Evolutionary conservation across 192 early-diverging fungal genomes (phyloP), one percentile per base, ranked within the genome.

Genomic region (Gryganskiella cystojenkinii): DNA sequence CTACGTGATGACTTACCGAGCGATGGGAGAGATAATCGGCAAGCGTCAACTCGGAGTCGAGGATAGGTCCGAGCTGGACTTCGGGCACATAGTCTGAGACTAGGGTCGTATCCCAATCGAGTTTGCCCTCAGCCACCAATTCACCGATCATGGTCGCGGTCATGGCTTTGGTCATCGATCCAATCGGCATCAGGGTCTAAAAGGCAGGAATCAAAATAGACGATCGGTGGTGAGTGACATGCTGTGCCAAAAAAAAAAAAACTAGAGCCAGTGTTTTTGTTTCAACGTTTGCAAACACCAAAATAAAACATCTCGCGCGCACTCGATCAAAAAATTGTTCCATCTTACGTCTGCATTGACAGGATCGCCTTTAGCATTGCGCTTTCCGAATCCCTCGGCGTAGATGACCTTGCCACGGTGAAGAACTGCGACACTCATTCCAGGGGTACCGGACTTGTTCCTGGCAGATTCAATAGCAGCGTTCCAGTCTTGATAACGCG

Each of bases 131-230:
- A 0, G 54, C 65, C 15, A 67, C 65, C 45, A 67, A 51, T 33
- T 67, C 55, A 17, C 54, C 55, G 25, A 67, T 25, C 0, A 53
- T 30, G 6, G 65, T 49, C 28, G 65, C 65, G 2, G 65, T 67
- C 19, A 67, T 56, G 10, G 65, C 33, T 4, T 67, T 67, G 8
- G 65, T 67, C 44, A 67, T 1, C 9, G 65, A 67, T 47, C 43
- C 65, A 50, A 67, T 46, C 2, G 40, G 53, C n/a, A 31, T 31
- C 3, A 56, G 14, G 7, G 65, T 67, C 65, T 67, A 56, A n/a
- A n/a, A n/a, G 6, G 17, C 20, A 1, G 0, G 4, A 24, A 3
- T 11, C 2, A n/a, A n/a, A n/a, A n/a, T n/a, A n/a, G 30, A 20
- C 14, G 6, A 28, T 28, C 9, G 17, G 17, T 6, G 10, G 15